Evolutionary conservation across 768 basidiomycete genomes (phyloP), one percentile per base, ranked within the genome.

Genomic region (Lanmaoa rubissima): DNA sequence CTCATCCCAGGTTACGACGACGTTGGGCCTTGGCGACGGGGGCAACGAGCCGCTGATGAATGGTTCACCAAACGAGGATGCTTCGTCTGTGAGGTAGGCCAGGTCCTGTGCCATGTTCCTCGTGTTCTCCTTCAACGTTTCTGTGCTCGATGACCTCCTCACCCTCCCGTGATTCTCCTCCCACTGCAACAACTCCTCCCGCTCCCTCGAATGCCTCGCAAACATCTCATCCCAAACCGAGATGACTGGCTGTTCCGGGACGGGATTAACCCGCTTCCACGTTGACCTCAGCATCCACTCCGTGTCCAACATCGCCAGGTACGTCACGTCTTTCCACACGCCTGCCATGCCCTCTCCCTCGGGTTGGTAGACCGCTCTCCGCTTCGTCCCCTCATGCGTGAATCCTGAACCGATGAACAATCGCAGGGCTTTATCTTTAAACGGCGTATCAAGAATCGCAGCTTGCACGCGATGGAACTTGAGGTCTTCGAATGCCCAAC

Each of bases 201-300:
- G 74, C 70, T 88, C 86, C 42, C 73, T 71, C 55, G 81, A 72
- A 61, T 88, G 86, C 24, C 86, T 78, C 19, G 68, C 55, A 43
- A 88, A 74, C 51, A 88, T 72, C 62, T 85, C 86, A 51, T 86
- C 85, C 86, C 86, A 88, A 4, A 82, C 65, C 1, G 78, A 76
- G 40, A 68, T 64, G 0, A 78, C 75, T 0, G 78, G 72, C 3
- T 43, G 36, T 11, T 53, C 40, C 5, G 17, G 64, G 7, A 10
- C 2, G 17, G 9, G 28, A 21, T 39, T 51, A 2, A 42, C 21
- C 5, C 26, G 43, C 21, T 61, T 67, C 54, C 72, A 62, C 45
- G 65, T 65, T 13, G 57, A 51, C 19, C 69, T 75, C 38, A 82
- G 59, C 26, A 71, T 52, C 84, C 84, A 87, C 44, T 87, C 85